Percentiles rank a stretch among this genome's conserved stretches.
phyloP scores from a whole-genome alignment of 768 basidiomycete genomes.

The Ephemerocybe angulata region DNA sequence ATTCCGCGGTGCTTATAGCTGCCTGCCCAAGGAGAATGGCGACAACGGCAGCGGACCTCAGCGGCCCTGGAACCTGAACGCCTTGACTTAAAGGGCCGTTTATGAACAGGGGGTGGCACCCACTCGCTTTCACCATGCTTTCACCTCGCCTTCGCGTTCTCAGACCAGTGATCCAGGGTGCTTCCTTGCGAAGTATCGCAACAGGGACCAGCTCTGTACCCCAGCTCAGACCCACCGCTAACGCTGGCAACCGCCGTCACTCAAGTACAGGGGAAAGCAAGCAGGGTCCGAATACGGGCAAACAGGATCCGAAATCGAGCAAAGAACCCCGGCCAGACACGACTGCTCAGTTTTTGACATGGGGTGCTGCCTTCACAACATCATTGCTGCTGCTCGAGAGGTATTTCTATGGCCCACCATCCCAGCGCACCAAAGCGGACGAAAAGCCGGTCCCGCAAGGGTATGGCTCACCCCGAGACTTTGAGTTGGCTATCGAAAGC shows the following conservation, averaged over 20 bases:
- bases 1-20: too few relatives aligned
- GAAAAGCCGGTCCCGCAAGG: constrained; percentile 19
- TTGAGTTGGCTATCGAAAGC: constrained; percentile 49
- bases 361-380: not conserved
- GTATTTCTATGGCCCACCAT: not conserved
- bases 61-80: too few relatives aligned
- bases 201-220: not conserved
- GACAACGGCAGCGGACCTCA: too few relatives aligned
- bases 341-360: not conserved
- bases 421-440: not conserved
- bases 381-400: not conserved
- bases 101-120: not conserved
- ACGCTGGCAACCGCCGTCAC: not conserved
- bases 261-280: not conserved
- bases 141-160: too few relatives aligned
- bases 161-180: too few relatives aligned
- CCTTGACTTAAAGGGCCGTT: too few relatives aligned
- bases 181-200: not conserved
- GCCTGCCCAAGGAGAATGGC: too few relatives aligned
- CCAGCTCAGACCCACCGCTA: not conserved
- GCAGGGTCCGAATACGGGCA: not conserved
- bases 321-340: not conserved
- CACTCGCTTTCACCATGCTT: not conserved
- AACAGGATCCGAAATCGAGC: not conserved
- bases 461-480: constrained; percentile 54